Base-by-base conservation (phyloP, 768 basidiomycete genomes). In the Suillus subluteus region DNA sequence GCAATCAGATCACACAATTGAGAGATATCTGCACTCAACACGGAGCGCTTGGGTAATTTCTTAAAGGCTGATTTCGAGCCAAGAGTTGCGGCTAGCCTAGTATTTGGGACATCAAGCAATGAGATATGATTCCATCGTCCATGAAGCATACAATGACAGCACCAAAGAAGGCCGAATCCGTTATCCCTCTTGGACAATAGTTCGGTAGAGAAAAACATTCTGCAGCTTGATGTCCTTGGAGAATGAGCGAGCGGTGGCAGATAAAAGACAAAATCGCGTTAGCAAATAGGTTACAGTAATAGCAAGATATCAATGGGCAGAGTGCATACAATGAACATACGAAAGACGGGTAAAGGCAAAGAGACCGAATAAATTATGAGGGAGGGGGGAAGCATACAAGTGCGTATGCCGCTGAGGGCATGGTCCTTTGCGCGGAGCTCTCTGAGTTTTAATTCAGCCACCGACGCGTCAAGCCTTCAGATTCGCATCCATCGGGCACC, bases 141-240 rank as follows among this genome's bases (percentile, higher is more conserved):
- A 35, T 63, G n/a, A 12, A 37, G 37, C 32, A 48, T 54, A 12
- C 23, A 43, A 61, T n/a, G 37, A 7, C 65, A 71, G 66, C 75
- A 93, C 94, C 94, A 95, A 23, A 95, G 82, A n/a, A 95, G 85
- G 65, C 95, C 95, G 72, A 93, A 95, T 16, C 95, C 93, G 70
- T 90, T 94, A 71, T 96, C 94, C 66, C 94, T 83, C 71, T 86
- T 89, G 23, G 91, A 87, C 32, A 97, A 81, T 5, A 96, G 79
- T 62, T 96, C 94, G 8, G 90, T 82, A 52, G 92, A 87, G 77
- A 94, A 97, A 82, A 97, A 97, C 95, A 97, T 95, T 13, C 52
- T 63, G 56, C 43, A 55, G 52, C 30, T 64, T 40, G 38, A 43
- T 30, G 55, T 30, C 30, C 35, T 52, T 67, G 67, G n/a, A 35